These are phyloP conservation scores for Euphorbia neoarborescens DNA, from an alignment of 441 rosid genomes.

Conservation along the genomic window DNA sequence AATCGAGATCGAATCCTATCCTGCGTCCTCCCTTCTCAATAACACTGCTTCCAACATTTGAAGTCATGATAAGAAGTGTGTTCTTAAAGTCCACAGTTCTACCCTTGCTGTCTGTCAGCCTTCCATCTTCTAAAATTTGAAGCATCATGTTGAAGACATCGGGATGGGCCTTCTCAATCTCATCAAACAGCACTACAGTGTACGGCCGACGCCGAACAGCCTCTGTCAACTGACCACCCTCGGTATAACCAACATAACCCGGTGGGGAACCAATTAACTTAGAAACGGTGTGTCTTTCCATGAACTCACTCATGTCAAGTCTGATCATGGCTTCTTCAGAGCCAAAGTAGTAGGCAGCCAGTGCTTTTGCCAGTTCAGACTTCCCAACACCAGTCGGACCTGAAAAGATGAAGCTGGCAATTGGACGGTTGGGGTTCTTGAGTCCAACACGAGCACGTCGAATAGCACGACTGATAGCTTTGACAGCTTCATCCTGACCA, in stretches of 20 bases:
- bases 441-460: conserved; percentile 98
- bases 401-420: conserved; percentile 96
- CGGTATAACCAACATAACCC: conserved; percentile 94
- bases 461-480: conserved; percentile 88
- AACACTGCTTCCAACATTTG: conserved; percentile 92
- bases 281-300: conserved; percentile 93
- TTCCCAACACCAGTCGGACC: conserved; percentile 99
- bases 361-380: conserved; percentile 89
- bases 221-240: conserved; percentile 95
- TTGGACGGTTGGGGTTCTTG: conserved; percentile 89
- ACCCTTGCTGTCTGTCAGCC: conserved; percentile 96
- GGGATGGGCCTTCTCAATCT: conserved; percentile 95
- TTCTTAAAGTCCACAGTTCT: conserved; percentile 96
- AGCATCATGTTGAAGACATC: conserved; percentile 99
- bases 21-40: conserved; percentile 90
- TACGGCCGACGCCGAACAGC: conserved; percentile 94
- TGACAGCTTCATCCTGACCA: conserved; percentile 98
- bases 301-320: conserved; percentile 97
- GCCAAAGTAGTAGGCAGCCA: conserved; percentile 90
- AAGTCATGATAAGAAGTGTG: conserved; percentile 92
- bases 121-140: conserved; percentile 94
- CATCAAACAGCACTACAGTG: conserved; percentile 83
- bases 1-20: conserved; percentile 84
- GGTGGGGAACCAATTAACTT: conserved; percentile 98
- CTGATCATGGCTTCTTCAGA: conserved; percentile 97